Evolutionary conservation across 139 green algal species (phyloP), one percentile per base, ranked within the genome.

Genomic region (Diplosphaera chodatii): DNA sequence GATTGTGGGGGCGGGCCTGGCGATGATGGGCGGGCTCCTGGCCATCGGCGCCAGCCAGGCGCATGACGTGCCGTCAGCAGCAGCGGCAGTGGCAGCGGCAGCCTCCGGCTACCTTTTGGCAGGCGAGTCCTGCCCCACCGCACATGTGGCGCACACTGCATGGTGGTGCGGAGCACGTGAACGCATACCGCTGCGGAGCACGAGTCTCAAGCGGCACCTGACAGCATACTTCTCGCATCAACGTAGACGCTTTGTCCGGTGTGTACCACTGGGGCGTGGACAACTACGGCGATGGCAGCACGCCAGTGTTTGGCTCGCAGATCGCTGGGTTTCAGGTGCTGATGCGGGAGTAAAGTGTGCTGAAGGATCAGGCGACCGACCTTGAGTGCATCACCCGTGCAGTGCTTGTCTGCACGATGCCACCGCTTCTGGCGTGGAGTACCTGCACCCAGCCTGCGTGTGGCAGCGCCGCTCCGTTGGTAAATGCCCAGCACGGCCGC

Each of bases 191-290:
- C n/a, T n/a, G n/a, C n/a, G n/a, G n/a, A n/a, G n/a, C n/a, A n/a
- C n/a, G n/a, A n/a, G n/a, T n/a, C n/a, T n/a, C n/a, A n/a, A n/a
- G n/a, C n/a, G n/a, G n/a, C n/a, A n/a, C n/a, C n/a, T n/a, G n/a
- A n/a, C n/a, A n/a, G n/a, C n/a, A n/a, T n/a, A n/a, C n/a, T 29
- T 1, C 4, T 27, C 48, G 33, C 31, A 32, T 40, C 29, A 4
- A 13, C 68, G 63, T 79, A 78, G 85, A 90, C 32, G 74, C 88
- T 15, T 75, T 68, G 18, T 84, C 81, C 1, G 91, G 87, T 1
- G 67, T 97, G 4, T 97, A 95, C 71, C 92, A 98, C 84, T 97
- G 88, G 85, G 77, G 72, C 0, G 87, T 98, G 55, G 94, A 98
- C 83, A 98, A 98, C 77, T 99, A 97, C 71, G 94, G 95, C 5